Conservation (phyloP, 1,139 yeast species). For the Protomyces arabidopsidicola region DNA sequence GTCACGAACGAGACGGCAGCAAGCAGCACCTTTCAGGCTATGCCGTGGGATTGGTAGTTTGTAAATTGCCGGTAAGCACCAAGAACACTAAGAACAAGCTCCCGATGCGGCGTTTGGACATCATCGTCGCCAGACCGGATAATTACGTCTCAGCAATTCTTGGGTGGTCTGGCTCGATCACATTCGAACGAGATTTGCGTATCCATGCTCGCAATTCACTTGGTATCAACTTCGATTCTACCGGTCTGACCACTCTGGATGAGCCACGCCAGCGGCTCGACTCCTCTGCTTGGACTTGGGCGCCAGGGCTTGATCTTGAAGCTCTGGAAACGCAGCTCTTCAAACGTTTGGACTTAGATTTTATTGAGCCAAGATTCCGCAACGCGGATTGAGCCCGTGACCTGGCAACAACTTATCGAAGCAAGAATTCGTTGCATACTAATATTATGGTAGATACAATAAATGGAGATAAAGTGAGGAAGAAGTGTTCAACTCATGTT, state of each 20-base stretch:
- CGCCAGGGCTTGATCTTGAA: conserved; percentile 27
- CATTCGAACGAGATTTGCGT: conserved; percentile 33
- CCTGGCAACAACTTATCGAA: too few relatives aligned
- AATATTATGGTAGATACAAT: too few relatives aligned
- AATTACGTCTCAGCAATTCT: conserved; percentile 32
- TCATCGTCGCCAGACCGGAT: conserved; percentile 31
- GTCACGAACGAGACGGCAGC: conserved; percentile 9
- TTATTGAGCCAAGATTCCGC: conserved; percentile 31
- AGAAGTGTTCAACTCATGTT: not conserved
- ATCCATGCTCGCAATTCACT: conserved; percentile 10
- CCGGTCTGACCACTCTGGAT: conserved; percentile 27
- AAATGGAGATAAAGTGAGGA: too few relatives aligned
- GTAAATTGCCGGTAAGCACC: not conserved
- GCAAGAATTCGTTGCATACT: too few relatives aligned
- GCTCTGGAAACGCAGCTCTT: conserved; percentile 31
- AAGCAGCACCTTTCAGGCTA: not conserved
- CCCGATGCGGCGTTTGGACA: conserved; percentile 30
- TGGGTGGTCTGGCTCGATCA: conserved; percentile 35
- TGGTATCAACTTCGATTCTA: conserved; percentile 29
- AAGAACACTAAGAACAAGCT: not conserved
- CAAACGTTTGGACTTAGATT: conserved; percentile 28
- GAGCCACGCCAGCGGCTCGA: conserved; percentile 18
- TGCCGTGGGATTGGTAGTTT: conserved; percentile 9
- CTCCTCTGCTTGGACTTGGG: conserved; percentile 2
- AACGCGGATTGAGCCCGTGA: conserved; percentile 12